Evolutionary conservation across 2,329 filamentous ascomycete species (phyloP).

Genomic region (Malbranchea zuffiana): DNA sequence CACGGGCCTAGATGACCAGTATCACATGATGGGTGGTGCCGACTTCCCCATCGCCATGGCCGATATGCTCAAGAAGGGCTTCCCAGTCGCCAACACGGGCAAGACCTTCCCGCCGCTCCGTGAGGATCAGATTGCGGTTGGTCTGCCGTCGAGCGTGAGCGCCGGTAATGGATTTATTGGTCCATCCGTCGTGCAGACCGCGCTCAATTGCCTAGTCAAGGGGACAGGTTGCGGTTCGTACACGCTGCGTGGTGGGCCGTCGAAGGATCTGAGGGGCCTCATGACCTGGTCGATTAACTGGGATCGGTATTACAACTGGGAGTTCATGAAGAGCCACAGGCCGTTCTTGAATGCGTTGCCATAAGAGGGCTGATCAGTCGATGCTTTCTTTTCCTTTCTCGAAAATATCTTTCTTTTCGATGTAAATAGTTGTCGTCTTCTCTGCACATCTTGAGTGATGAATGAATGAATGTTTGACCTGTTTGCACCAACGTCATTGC

Average conservation of each 20-base stretch:
- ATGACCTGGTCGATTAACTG: constrained; percentile 9
- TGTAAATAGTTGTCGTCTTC: too few species aligned
- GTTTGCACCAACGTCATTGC: too few species aligned
- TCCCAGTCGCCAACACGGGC: constrained; percentile 7
- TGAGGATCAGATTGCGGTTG: constrained; percentile 8
- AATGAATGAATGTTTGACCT: too few species aligned
- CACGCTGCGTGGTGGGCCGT: constrained; percentile 5
- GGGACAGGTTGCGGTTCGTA: constrained; percentile 4
- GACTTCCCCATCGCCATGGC: constrained; percentile 9
- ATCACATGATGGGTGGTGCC: constrained; percentile 1
- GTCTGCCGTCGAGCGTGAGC: neutral
- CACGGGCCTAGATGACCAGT: constrained; percentile 7
- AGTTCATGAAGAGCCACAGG: constrained; percentile 4
- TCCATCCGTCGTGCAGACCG: neutral
- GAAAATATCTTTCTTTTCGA: too few species aligned
- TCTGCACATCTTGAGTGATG: too few species aligned
- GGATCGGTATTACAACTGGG: constrained; percentile 6
- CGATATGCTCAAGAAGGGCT: constrained; percentile 8
- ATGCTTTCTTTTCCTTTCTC: too few species aligned
- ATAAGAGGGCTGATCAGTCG: too few species aligned
- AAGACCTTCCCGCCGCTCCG: constrained; percentile 6
- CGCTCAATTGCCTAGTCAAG: constrained; percentile 6
- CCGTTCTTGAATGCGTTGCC: constrained; percentile 3
- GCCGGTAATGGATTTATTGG: constrained; percentile 6
- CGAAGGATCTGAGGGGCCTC: constrained; percentile 2